Evolutionary conservation across 108 stramenopile species (phyloP).

Genomic region (Cyclostephanos tholiformis): DNA sequence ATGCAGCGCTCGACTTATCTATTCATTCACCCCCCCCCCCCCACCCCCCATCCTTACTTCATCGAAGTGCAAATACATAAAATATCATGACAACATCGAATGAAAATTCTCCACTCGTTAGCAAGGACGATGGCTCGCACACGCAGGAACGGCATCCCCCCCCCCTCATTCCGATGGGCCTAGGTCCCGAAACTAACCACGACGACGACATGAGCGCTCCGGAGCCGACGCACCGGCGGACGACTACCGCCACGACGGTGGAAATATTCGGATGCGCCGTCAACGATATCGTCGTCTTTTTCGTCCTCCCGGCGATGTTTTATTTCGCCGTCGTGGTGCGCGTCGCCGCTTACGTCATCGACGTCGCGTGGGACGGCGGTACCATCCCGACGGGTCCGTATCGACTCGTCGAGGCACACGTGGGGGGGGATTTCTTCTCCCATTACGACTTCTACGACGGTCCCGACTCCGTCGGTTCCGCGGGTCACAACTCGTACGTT

Average conservation of each 20-base stretch:
- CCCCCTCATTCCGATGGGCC: background rate
- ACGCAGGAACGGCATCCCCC: background rate
- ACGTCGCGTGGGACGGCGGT: background rate
- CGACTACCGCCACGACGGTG: background rate
- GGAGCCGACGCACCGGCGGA: background rate
- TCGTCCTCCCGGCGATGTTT: background rate
- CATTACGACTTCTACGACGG: constrained; percentile 82
- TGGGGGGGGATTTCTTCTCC: constrained; percentile 70
- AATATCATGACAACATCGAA: background rate
- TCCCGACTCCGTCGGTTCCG: constrained; percentile 78
- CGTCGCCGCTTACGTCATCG: background rate
- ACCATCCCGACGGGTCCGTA: constrained; percentile 42
- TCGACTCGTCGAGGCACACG: constrained; percentile 42
- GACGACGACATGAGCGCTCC: background rate
- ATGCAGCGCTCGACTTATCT: no score
- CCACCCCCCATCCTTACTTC: no score
- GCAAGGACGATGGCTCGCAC: background rate
- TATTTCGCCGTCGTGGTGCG: background rate
- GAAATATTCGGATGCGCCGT: background rate
- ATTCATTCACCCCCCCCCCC: no score
- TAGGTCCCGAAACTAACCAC: background rate
- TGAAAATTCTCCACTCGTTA: constrained; percentile 2
- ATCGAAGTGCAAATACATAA: no score
- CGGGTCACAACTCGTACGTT: constrained; percentile 76
- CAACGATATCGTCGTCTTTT: no score